phyloP scores from a whole-genome alignment of 495 filamentous ascomycete genomes.

The Acidiella bohemica region DNA sequence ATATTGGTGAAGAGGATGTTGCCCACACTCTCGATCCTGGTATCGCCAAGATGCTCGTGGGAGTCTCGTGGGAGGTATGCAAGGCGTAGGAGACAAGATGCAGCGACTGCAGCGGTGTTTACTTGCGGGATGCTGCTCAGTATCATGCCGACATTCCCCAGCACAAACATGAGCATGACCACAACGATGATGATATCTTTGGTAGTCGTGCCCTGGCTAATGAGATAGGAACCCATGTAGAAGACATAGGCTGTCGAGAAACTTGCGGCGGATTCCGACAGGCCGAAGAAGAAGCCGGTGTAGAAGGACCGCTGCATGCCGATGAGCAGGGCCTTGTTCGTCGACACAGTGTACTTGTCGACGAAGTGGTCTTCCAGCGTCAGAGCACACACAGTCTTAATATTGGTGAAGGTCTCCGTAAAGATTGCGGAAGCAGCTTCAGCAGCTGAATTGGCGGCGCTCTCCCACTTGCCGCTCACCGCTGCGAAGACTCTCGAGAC shows the following conservation, averaged over 20 bases:
- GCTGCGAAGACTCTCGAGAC: slow-evolving; percentile 48
- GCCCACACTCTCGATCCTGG: slow-evolving; percentile 36
- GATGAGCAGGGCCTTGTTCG: slow-evolving; percentile 35
- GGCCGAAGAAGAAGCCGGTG: slow-evolving; percentile 60
- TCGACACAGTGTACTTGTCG: slow-evolving; percentile 46
- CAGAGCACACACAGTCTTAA: slow-evolving; percentile 65
- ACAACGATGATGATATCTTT: slow-evolving; percentile 57
- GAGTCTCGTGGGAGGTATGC: slow-evolving; percentile 46
- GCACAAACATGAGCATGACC: slow-evolving; percentile 69
- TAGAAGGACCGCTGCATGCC: slow-evolving; percentile 48
- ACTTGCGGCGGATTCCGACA: slow-evolving; percentile 53
- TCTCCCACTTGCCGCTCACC: slow-evolving; percentile 59
- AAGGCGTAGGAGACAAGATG: slow-evolving; percentile 59
- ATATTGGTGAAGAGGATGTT: slow-evolving; percentile 49
- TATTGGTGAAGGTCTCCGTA: slow-evolving; percentile 67
- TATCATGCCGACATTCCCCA: slow-evolving; percentile 56
- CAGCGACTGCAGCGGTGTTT: slow-evolving; percentile 55
- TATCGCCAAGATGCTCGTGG: slow-evolving; percentile 45
- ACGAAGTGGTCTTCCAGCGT: slow-evolving; percentile 65
- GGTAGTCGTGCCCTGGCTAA: slow-evolving; percentile 35
- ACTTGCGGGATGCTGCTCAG: slow-evolving; percentile 70
- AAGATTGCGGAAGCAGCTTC: slow-evolving; percentile 45
- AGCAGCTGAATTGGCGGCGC: slow-evolving; percentile 46
- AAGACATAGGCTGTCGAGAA: slow-evolving; percentile 74
- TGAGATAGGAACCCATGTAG: slow-evolving; percentile 62